Evolutionary conservation across 2,329 filamentous ascomycete genomes (phyloP).

Genomic region (Nigrograna mackinnonii): DNA sequence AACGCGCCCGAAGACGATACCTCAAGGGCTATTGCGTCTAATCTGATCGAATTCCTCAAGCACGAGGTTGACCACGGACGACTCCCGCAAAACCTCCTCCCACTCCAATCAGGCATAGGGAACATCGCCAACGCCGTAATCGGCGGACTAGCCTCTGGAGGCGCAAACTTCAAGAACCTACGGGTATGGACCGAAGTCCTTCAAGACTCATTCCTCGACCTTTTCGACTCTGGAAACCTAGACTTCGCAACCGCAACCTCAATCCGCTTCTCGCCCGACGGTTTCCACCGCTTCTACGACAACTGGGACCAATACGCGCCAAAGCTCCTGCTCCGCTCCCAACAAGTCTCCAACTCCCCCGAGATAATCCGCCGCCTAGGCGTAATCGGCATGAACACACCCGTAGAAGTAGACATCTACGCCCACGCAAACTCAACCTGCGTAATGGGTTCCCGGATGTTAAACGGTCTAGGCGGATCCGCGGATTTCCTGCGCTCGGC

Average conservation of each 20-base stretch:
- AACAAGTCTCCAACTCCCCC: slow-evolving; percentile 85
- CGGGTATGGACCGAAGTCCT: slow-evolving; percentile 94
- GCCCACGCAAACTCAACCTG: slow-evolving; percentile 90
- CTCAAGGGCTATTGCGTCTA: slow-evolving; percentile 72
- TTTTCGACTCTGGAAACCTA: slow-evolving; percentile 84
- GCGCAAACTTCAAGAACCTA: slow-evolving; percentile 81
- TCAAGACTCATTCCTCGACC: slow-evolving; percentile 89
- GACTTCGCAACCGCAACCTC: slow-evolving; percentile 91
- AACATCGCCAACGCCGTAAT: slow-evolving; percentile 94
- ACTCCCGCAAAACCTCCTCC: slow-evolving; percentile 75
- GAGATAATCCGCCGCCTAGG: slow-evolving; percentile 88
- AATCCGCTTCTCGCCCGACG: slow-evolving; percentile 87
- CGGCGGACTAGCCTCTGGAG: slow-evolving; percentile 73
- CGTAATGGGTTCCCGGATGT: slow-evolving; percentile 86
- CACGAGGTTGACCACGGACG: slow-evolving; percentile 81
- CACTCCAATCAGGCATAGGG: slow-evolving; percentile 85
- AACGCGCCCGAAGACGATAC: slow-evolving; percentile 77
- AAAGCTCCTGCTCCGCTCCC: slow-evolving; percentile 84
- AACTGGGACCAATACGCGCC: slow-evolving; percentile 79
- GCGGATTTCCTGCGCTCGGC: slow-evolving; percentile 79
- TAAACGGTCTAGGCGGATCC: slow-evolving; percentile 81
- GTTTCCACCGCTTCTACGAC: slow-evolving; percentile 89
- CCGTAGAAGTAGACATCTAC: slow-evolving; percentile 92
- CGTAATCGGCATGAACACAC: slow-evolving; percentile 93
- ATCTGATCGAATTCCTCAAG: slow-evolving; percentile 84